Conservation (phyloP, 2,329 filamentous ascomycete genomes). For the Fusarium circinatum region DNA sequence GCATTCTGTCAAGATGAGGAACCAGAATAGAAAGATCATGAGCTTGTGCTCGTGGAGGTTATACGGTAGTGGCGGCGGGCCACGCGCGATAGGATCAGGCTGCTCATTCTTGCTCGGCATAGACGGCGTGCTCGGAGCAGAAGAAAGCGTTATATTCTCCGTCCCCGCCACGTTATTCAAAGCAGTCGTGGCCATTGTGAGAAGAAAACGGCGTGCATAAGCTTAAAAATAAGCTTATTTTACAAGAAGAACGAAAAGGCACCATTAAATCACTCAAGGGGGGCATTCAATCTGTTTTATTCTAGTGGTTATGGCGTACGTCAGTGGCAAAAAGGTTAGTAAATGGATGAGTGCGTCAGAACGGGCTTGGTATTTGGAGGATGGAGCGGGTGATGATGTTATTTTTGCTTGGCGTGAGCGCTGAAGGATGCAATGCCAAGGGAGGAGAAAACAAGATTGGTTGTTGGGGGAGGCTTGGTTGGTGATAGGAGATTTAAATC, state of each 20-base stretch:
- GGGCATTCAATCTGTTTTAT: background rate
- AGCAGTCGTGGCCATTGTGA: background rate
- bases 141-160: conserved; percentile 2
- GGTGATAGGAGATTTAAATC: background rate
- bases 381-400: conserved; percentile 10
- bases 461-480: background rate
- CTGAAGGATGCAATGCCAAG: conserved; percentile 16
- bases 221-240: conserved; percentile 33
- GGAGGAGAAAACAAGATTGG: conserved; percentile 15
- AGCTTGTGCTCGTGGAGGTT: conserved; percentile 42
- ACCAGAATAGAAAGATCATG: conserved; percentile 36
- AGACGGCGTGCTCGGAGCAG: conserved; percentile 3
- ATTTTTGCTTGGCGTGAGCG: conserved; percentile 19
- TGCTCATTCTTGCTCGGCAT: conserved; percentile 3
- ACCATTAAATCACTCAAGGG: background rate
- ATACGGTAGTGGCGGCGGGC: conserved; percentile 32
- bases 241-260: background rate
- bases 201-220: conserved; percentile 1
- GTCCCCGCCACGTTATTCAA: background rate
- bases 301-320: background rate
- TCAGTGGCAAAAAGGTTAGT: conserved; percentile 15
- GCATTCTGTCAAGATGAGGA: conserved; percentile 39
- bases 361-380: background rate
- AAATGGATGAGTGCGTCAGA: background rate
- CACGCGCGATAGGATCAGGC: background rate